phyloP scores from a whole-genome alignment of 805 yeast genomes.

The Saccharomycopsis javanensis region DNA sequence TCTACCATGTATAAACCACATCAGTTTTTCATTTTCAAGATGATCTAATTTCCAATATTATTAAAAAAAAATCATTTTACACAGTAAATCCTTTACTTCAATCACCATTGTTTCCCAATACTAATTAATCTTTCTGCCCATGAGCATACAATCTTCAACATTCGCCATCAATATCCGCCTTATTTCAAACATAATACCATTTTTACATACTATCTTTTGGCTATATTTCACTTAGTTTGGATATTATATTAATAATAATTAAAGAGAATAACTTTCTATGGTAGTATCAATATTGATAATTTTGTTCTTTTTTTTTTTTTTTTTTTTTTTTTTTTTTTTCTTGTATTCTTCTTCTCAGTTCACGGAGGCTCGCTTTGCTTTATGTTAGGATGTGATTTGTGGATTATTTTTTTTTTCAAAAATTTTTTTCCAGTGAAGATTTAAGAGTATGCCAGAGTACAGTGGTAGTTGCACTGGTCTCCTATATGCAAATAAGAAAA shows the following conservation, averaged over 20 bases:
- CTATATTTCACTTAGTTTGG: neutral
- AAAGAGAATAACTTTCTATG: neutral
- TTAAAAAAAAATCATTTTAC: too few species aligned
- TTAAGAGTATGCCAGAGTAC: too few species aligned
- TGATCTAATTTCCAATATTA: too few species aligned
- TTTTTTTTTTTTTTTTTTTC: neutral
- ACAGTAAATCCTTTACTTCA: too few species aligned
- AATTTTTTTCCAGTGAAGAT: too few species aligned
- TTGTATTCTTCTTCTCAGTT: neutral
- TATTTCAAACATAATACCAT: neutral
- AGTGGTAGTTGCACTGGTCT: constrained; percentile 1
- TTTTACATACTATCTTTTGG: constrained; percentile 1
- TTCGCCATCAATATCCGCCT: neutral
- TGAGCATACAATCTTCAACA: too few species aligned
- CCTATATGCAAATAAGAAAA: neutral
- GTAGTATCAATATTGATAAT: neutral
- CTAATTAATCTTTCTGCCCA: too few species aligned
- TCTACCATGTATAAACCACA: too few species aligned
- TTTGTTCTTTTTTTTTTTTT: neutral
- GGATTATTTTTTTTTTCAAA: too few species aligned
- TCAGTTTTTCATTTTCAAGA: too few species aligned
- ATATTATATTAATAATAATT: neutral
- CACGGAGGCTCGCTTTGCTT: neutral
- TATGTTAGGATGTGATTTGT: neutral
- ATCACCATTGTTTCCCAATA: too few species aligned